These are phyloP conservation scores for Epichloe hybrida DNA, from an alignment of 2,329 filamentous ascomycete genomes.

Conservation along the genomic window DNA sequence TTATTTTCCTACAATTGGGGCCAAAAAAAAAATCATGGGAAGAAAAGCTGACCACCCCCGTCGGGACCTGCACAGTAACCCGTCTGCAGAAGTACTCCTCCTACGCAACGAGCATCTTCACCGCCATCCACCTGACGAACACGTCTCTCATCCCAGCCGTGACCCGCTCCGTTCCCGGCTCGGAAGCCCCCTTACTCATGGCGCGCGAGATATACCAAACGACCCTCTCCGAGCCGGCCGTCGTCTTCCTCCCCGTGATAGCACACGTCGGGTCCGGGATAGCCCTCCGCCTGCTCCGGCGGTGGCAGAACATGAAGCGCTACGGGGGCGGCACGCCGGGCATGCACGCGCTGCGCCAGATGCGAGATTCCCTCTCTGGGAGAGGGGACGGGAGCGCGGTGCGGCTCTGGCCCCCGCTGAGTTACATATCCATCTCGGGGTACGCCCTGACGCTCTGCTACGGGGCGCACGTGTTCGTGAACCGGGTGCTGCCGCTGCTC, in stretches of 20 bases:
- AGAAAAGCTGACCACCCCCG: background rate
- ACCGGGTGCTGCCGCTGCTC: constrained; percentile 59
- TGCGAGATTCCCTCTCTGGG: constrained; percentile 18
- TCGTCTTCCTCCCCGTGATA: constrained; percentile 62
- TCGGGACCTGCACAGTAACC: constrained; percentile 10
- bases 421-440: constrained; percentile 56
- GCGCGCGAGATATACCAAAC: constrained; percentile 89
- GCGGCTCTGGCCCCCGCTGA: constrained; percentile 54
- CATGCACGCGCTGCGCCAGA: constrained; percentile 27
- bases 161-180: constrained; percentile 57
- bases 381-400: constrained; percentile 18
- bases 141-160: constrained; percentile 68
- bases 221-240: constrained; percentile 60
- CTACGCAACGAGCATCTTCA: constrained; percentile 69
- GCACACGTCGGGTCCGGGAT: constrained; percentile 69
- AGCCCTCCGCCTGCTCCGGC: constrained; percentile 60
- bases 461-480: constrained; percentile 58
- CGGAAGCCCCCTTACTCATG: constrained; percentile 79
- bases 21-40: background rate
- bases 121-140: constrained; percentile 64
- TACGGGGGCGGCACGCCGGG: constrained; percentile 59
- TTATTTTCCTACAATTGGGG: constrained; percentile 5
- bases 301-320: constrained; percentile 54
- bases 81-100: constrained; percentile 80
- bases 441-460: constrained; percentile 56